phyloP scores from a whole-genome alignment of 345 rosid species.

The Trapa bicornis region DNA sequence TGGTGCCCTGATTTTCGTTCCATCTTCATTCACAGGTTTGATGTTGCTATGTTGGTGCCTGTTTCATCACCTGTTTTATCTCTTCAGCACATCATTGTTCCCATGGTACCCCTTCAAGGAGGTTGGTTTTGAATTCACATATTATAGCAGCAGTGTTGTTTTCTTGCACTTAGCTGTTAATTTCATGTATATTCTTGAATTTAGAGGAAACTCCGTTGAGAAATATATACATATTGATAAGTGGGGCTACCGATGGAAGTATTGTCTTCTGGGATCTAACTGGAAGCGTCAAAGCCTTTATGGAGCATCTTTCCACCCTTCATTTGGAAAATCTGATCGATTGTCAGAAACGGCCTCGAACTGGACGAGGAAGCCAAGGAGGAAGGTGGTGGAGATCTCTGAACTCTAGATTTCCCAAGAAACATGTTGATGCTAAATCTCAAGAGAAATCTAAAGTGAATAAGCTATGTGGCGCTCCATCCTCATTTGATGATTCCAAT shows the following conservation, averaged over 20 bases:
- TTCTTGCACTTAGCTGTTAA: neutral
- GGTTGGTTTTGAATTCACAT: constrained; percentile 26
- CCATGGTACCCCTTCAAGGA: constrained; percentile 22
- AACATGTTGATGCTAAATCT: constrained; percentile 12
- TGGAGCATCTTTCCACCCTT: constrained; percentile 36
- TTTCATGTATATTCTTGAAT: constrained; percentile 11
- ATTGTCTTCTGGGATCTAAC: constrained; percentile 85
- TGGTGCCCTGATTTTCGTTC: neutral
- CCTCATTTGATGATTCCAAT: constrained; percentile 5
- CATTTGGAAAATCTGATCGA: constrained; percentile 43
- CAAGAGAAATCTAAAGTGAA: constrained; percentile 9
- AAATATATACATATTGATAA: constrained; percentile 43
- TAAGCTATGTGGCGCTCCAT: neutral
- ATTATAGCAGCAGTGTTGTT: neutral
- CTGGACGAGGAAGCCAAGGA: constrained; percentile 96
- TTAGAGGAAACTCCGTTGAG: constrained; percentile 34
- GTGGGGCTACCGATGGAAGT: constrained; percentile 96
- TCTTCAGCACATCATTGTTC: constrained; percentile 59
- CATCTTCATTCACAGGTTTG: constrained; percentile 49
- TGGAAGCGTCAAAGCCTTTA: constrained; percentile 51
- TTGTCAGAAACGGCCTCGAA: constrained; percentile 66
- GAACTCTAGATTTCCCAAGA: constrained; percentile 17
- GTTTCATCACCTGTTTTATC: constrained; percentile 60
- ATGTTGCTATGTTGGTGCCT: constrained; percentile 64
- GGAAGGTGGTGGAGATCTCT: constrained; percentile 72